Conservation (phyloP, 1,139 yeast species). For the Blastobotrys indianensis region DNA sequence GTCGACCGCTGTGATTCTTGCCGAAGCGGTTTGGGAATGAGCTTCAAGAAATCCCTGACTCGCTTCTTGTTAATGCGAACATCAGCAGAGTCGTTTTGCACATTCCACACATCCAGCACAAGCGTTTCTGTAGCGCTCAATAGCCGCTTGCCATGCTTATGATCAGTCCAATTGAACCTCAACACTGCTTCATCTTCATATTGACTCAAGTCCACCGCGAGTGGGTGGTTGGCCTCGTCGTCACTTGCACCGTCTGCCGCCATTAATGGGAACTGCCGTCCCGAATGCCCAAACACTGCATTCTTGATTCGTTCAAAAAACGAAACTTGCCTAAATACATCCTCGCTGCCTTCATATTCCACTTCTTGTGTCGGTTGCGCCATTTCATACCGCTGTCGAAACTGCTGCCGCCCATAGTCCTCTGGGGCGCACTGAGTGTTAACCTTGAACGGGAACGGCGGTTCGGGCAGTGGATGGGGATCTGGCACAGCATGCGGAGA, state of each 20-base stretch:
- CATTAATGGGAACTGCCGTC: conserved; percentile 7
- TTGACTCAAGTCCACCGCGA: conserved; percentile 30
- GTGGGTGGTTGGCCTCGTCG: conserved; percentile 6
- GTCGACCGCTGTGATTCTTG: conserved; percentile 19
- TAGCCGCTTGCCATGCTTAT: conserved; percentile 26
- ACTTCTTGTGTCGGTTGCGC: too few species aligned
- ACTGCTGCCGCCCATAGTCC: too few species aligned
- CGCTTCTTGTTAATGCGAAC: conserved; percentile 27
- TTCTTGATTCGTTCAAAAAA: too few species aligned
- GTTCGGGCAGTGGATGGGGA: too few species aligned
- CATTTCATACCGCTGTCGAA: too few species aligned
- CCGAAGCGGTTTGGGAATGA: conserved; percentile 30
- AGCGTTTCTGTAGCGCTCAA: conserved; percentile 28
- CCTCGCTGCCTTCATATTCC: too few species aligned
- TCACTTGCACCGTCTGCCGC: neutral
- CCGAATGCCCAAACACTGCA: neutral
- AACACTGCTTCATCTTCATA: conserved; percentile 50
- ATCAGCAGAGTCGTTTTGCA: conserved; percentile 25
- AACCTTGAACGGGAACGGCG: too few species aligned
- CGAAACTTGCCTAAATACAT: too few species aligned
- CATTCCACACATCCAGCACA: conserved; percentile 37
- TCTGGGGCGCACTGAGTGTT: too few species aligned
- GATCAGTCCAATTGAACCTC: conserved; percentile 36
- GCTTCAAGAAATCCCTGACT: conserved; percentile 25
- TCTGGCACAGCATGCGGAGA: too few species aligned